A percentile compares a stretch with the other conserved stretches of the same genome.
Conservation (phyloP, 805 yeast species). For the Clavispora phyllophila region DNA sequence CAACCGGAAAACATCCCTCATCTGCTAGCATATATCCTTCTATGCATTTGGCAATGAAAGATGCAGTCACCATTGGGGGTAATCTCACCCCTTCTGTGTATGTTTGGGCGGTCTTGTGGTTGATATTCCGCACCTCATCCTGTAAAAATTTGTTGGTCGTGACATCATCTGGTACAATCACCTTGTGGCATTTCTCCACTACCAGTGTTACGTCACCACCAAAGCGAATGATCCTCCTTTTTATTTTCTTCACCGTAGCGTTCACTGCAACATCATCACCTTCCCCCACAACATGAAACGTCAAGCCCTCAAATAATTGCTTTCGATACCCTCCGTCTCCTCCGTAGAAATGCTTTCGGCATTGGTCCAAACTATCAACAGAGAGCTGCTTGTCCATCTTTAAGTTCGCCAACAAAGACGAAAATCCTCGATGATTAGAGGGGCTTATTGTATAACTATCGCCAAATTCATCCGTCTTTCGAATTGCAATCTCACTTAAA, state of each 20-base stretch:
- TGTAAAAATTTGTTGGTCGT: neutral
- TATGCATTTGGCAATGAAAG: slow-evolving; percentile 21
- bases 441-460: slow-evolving; percentile 48
- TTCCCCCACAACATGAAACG: neutral
- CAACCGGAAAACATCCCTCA: neutral
- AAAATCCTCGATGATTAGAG: neutral
- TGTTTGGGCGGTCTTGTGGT: slow-evolving; percentile 9
- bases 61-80: slow-evolving; percentile 31
- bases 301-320: neutral
- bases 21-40: neutral
- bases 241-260: neutral
- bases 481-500: slow-evolving; percentile 21
- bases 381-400: neutral
- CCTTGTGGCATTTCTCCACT: neutral
- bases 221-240: neutral
- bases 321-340: neutral
- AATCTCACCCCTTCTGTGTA: slow-evolving; percentile 17
- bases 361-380: neutral
- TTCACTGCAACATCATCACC: neutral
- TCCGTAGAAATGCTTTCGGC: neutral
- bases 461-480: slow-evolving; percentile 46
- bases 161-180: neutral
- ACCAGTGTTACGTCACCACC: neutral
- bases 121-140: slow-evolving; percentile 12
- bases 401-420: neutral